Conservation (phyloP, 257 asterid species). For the Mitragyna speciosa region DNA sequence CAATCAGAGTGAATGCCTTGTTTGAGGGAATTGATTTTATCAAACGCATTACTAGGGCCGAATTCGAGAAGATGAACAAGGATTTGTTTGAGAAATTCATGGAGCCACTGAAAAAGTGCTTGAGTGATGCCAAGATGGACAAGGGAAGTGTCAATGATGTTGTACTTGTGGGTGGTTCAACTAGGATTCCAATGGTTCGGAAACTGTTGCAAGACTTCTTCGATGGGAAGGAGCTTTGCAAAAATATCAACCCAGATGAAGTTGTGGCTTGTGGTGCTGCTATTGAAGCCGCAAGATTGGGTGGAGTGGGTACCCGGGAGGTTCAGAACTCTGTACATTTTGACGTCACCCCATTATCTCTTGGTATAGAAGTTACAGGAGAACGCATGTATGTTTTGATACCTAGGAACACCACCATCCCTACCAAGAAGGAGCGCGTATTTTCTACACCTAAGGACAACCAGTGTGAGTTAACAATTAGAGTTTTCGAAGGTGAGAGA, state of each 20-base stretch:
- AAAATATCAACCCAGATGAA: conserved; percentile 14
- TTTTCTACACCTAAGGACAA: not conserved
- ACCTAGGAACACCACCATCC: conserved; percentile 17
- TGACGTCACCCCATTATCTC: conserved; percentile 13
- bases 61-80: not conserved
- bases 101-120: not conserved
- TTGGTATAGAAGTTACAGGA: not conserved
- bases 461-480: not conserved
- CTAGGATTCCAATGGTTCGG: no score
- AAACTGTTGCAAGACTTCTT: not conserved
- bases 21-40: no score
- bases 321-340: not conserved
- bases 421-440: conserved; percentile 1
- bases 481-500: conserved; percentile 16
- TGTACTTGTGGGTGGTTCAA: no score
- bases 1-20: no score
- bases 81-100: conserved; percentile 35
- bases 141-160: no score
- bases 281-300: conserved; percentile 10
- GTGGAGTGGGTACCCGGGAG: not conserved
- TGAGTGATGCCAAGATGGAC: not conserved
- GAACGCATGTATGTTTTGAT: not conserved
- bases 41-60: no score
- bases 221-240: not conserved
- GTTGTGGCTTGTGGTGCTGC: conserved; percentile 19